Evolutionary conservation across 192 early-diverging fungal genomes (phyloP).

Genomic region (Gamsiella multidivaricata): DNA sequence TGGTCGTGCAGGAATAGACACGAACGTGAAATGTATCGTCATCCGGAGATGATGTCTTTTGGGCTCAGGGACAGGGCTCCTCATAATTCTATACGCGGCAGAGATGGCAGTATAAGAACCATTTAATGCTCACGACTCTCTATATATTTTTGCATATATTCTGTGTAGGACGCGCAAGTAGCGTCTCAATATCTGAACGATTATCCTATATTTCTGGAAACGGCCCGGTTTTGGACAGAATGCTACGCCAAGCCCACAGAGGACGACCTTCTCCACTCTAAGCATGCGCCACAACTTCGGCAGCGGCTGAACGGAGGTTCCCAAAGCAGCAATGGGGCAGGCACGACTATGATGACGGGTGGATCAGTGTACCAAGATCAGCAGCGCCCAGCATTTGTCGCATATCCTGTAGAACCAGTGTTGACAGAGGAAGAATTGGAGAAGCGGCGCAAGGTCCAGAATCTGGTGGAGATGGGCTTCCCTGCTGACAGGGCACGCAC

Average conservation of each 20-base stretch:
- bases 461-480: slow-evolving; percentile 51
- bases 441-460: slow-evolving; percentile 43
- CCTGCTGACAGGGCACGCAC: slow-evolving; percentile 29
- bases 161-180: slow-evolving; percentile 62
- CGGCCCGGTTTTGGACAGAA: slow-evolving; percentile 60
- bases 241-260: slow-evolving; percentile 56
- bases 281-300: too few species aligned
- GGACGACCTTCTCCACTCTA: slow-evolving; percentile 9
- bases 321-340: too few species aligned
- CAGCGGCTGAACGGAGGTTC: too few species aligned
- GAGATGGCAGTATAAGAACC: too few species aligned
- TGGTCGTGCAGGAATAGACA: too few species aligned
- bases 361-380: slow-evolving; percentile 7
- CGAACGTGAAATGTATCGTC: too few species aligned
- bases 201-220: slow-evolving; percentile 52
- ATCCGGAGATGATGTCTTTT: too few species aligned
- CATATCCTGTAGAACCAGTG: slow-evolving; percentile 17
- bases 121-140: too few species aligned
- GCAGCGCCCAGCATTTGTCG: slow-evolving; percentile 3
- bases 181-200: slow-evolving; percentile 61
- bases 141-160: too few species aligned
- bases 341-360: too few species aligned
- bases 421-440: slow-evolving; percentile 33
- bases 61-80: too few species aligned
- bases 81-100: too few species aligned